A percentile compares a stretch with the other conserved stretches of the same genome.
These are phyloP conservation scores for Rhynchosporium secalis DNA, from an alignment of 2,329 filamentous ascomycete species.

Conservation along the genomic window DNA sequence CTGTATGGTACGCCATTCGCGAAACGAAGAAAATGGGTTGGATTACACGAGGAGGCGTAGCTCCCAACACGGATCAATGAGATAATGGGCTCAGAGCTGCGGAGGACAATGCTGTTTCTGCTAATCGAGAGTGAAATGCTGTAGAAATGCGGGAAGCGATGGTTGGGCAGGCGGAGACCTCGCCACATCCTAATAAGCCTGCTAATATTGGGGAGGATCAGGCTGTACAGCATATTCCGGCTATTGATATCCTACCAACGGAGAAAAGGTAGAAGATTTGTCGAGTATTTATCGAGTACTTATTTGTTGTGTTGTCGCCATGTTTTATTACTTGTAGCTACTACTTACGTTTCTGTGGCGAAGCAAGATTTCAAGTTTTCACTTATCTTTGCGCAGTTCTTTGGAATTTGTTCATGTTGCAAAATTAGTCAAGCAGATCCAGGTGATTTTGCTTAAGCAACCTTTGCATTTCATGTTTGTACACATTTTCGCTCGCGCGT, in stretches of 20 bases:
- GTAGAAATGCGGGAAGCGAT: slow-evolving; percentile 52
- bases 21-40: slow-evolving; percentile 54
- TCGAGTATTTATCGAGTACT: background rate
- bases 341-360: background rate
- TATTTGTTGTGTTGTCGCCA: background rate
- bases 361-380: background rate
- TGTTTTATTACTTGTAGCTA: background rate
- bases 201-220: slow-evolving; percentile 21
- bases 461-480: too few relatives aligned
- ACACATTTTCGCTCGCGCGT: too few relatives aligned
- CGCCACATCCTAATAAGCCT: slow-evolving; percentile 13
- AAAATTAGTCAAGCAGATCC: too few relatives aligned
- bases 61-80: slow-evolving; percentile 55
- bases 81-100: slow-evolving; percentile 54
- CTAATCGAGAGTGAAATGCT: slow-evolving; percentile 46
- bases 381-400: background rate
- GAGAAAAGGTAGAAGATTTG: slow-evolving; percentile 9
- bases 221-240: slow-evolving; percentile 34
- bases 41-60: slow-evolving; percentile 52
- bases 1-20: slow-evolving; percentile 59
- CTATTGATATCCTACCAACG: slow-evolving; percentile 29
- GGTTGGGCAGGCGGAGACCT: slow-evolving; percentile 39
- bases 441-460: too few relatives aligned
- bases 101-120: slow-evolving; percentile 41
- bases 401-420: too few relatives aligned